phyloP scores from a whole-genome alignment of 2,329 filamentous ascomycete species.

The Lasiodiplodia theobromae region DNA sequence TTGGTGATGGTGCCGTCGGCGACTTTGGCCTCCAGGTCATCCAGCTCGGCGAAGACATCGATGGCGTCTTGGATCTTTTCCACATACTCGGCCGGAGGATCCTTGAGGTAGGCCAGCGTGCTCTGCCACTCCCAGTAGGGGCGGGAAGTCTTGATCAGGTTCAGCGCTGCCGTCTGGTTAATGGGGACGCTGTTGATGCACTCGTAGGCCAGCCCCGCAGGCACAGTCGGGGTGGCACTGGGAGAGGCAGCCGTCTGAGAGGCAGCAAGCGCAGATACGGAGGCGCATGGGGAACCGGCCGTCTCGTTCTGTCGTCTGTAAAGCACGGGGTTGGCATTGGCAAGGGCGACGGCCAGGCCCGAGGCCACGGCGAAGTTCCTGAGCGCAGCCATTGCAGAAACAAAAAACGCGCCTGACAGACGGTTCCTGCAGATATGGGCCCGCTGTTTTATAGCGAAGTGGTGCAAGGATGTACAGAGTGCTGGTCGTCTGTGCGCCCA shows the following conservation, averaged over 20 bases:
- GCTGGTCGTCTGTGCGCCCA: too few species aligned
- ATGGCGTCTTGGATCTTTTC: constrained; percentile 54
- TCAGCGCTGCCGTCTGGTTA: constrained; percentile 50
- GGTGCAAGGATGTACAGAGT: not conserved
- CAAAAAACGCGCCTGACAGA: not conserved
- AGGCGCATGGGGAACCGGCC: constrained; percentile 28
- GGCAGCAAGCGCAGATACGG: constrained; percentile 26
- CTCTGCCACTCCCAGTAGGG: constrained; percentile 57
- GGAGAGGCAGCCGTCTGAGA: constrained; percentile 26
- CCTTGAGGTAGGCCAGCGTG: constrained; percentile 51
- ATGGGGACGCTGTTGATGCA: constrained; percentile 55
- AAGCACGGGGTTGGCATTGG: constrained; percentile 7
- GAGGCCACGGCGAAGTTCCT: constrained; percentile 18
- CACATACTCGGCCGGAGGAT: constrained; percentile 55
- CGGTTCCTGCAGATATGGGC: not conserved
- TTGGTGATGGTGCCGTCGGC: constrained; percentile 45
- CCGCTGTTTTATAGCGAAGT: not conserved
- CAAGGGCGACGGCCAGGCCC: not conserved
- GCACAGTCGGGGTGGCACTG: constrained; percentile 42
- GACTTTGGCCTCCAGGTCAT: constrained; percentile 49
- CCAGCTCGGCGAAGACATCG: constrained; percentile 51
- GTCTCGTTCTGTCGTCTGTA: constrained; percentile 20
- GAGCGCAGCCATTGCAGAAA: constrained; percentile 7
- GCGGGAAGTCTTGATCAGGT: constrained; percentile 48
- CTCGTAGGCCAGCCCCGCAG: constrained; percentile 53